phyloP scores from a whole-genome alignment of 306 rosid species.

The Ammopiptanthus mongolicus region DNA sequence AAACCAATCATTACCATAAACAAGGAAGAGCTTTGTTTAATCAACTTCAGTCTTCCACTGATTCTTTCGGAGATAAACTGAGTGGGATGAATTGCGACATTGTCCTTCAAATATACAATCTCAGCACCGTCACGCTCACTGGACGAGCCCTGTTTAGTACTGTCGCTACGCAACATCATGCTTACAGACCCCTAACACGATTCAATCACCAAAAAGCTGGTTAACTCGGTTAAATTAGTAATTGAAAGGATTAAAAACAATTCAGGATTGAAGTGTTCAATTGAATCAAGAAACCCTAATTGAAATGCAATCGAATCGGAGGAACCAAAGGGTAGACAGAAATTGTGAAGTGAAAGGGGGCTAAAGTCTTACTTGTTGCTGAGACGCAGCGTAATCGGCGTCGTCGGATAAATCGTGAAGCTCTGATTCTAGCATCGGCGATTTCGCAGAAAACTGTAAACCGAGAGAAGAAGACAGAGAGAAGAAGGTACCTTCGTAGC shows the following conservation, averaged over 20 bases:
- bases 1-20: conserved; percentile 49
- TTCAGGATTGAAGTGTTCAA: background rate
- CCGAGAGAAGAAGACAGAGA: background rate
- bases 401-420: conserved; percentile 92
- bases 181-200: conserved; percentile 59
- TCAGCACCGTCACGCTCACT: conserved; percentile 71
- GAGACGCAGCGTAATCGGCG: conserved; percentile 93
- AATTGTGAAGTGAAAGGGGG: background rate
- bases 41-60: conserved; percentile 77
- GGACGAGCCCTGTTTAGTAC: conserved; percentile 59
- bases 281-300: conserved; percentile 26
- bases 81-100: conserved; percentile 95
- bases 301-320: conserved; percentile 1
- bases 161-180: conserved; percentile 61
- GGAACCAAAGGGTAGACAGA: background rate
- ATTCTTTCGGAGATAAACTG: conserved; percentile 81
- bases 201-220: background rate
- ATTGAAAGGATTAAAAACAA: background rate
- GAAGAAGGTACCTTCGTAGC: conserved; percentile 22
- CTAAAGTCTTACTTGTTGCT: conserved; percentile 55
- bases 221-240: conserved; percentile 1
- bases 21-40: conserved; percentile 69
- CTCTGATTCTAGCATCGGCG: conserved; percentile 78
- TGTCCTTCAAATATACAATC: conserved; percentile 68
- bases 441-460: background rate